Evolutionary conservation across 257 asterid genomes (phyloP).

Genomic region (Ilex aquifolium): DNA sequence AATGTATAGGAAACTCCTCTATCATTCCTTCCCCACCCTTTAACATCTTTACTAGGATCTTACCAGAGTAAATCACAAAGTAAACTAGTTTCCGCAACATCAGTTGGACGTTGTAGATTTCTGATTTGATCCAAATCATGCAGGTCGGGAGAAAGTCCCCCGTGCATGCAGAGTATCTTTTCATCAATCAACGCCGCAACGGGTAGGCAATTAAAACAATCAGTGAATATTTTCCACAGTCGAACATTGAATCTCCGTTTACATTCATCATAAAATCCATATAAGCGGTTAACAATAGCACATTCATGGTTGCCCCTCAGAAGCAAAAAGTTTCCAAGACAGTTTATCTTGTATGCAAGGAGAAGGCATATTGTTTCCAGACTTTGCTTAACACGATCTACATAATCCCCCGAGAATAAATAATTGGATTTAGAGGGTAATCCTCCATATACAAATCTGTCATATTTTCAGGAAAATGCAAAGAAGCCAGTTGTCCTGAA

Average conservation of each 20-base stretch:
- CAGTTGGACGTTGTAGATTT: constrained; percentile 57
- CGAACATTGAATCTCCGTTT: constrained; percentile 61
- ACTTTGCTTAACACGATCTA: constrained; percentile 82
- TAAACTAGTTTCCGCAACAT: constrained; percentile 70
- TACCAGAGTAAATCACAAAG: constrained; percentile 80
- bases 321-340: constrained; percentile 71
- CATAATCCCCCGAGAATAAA: constrained; percentile 74
- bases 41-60: constrained; percentile 66
- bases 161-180: constrained; percentile 81
- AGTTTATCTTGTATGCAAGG: constrained; percentile 70
- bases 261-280: constrained; percentile 80
- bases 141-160: constrained; percentile 76
- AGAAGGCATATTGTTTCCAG: constrained; percentile 77
- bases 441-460: constrained; percentile 55
- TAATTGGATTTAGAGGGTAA: constrained; percentile 71
- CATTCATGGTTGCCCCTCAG: constrained; percentile 84
- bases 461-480: too few relatives aligned
- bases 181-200: constrained; percentile 73
- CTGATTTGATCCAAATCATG: constrained; percentile 60
- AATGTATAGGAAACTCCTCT: constrained; percentile 80
- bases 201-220: constrained; percentile 71
- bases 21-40: constrained; percentile 73
- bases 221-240: constrained; percentile 70
- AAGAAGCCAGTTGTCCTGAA: too few relatives aligned
- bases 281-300: constrained; percentile 69